Evolutionary conservation across 2,329 filamentous ascomycete species (phyloP).

Genomic region (Huntiella omanensis): DNA sequence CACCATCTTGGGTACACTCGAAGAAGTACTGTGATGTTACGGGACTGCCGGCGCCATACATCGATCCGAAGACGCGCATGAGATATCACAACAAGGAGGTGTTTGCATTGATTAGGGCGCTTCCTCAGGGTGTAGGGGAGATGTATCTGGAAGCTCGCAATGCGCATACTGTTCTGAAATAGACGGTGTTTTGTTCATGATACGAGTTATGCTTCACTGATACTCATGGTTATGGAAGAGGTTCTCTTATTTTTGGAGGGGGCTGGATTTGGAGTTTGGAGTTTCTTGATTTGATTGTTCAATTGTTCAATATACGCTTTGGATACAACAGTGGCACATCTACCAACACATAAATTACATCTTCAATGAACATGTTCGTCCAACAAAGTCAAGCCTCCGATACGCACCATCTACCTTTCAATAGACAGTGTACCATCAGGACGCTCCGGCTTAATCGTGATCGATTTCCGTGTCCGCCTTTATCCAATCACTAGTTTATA

Average conservation of each 20-base stretch:
- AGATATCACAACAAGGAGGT: conserved; percentile 88
- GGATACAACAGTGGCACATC: background rate
- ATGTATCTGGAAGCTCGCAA: conserved; percentile 77
- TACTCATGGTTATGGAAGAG: background rate
- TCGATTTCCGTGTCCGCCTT: conserved; percentile 21
- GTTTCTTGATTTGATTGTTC: background rate
- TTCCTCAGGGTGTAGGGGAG: conserved; percentile 71
- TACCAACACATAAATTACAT: background rate
- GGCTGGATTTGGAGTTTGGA: background rate
- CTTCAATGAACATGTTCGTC: conserved; percentile 40
- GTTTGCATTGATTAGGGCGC: conserved; percentile 60
- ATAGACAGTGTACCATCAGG: conserved; percentile 57
- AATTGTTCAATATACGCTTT: background rate
- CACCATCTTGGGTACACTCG: conserved; percentile 67
- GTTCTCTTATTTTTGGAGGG: no score
- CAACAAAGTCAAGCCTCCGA: conserved; percentile 92
- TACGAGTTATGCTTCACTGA: background rate
- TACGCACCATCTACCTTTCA: conserved; percentile 70
- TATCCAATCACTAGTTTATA: conserved; percentile 25
- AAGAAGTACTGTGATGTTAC: conserved; percentile 94
- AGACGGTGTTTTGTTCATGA: conserved; percentile 15
- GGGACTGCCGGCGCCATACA: conserved; percentile 75
- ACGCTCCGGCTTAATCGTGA: conserved; percentile 99
- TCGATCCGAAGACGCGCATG: conserved; percentile 85
- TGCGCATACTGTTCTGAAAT: conserved; percentile 87